These are phyloP conservation scores for Pigoraptor vietnamica DNA, from an alignment of 78 protist species.

Conservation along the genomic window DNA sequence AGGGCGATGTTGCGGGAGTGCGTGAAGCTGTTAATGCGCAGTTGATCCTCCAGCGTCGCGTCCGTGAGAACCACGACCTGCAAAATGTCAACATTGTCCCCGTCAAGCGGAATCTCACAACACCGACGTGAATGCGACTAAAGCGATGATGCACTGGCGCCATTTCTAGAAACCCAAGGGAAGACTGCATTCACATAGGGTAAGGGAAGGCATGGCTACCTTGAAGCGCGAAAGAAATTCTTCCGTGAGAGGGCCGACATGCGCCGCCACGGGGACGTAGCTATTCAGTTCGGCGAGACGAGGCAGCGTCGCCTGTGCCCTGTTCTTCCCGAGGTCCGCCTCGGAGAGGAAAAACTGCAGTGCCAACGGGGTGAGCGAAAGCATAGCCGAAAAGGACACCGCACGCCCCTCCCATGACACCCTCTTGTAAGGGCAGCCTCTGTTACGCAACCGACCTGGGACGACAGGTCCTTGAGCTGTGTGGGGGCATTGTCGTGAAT, in stretches of 20 bases:
- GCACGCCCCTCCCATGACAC: neutral
- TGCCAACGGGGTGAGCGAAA: neutral
- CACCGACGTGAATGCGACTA: too few relatives aligned
- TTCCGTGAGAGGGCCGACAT: slow-evolving; percentile 37
- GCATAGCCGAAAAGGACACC: neutral
- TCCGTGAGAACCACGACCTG: slow-evolving; percentile 52
- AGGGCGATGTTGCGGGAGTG: slow-evolving; percentile 36
- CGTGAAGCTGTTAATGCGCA: slow-evolving; percentile 53
- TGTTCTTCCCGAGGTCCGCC: slow-evolving; percentile 75
- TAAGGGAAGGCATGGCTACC: too few relatives aligned
- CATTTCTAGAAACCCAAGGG: too few relatives aligned
- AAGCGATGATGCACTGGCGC: too few relatives aligned
- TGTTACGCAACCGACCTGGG: neutral
- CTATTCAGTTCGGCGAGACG: slow-evolving; percentile 84
- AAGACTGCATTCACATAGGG: too few relatives aligned
- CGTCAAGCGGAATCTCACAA: neutral
- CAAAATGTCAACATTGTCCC: neutral
- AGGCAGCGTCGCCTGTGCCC: slow-evolving; percentile 47
- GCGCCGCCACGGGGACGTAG: slow-evolving; percentile 57
- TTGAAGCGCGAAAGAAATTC: slow-evolving; percentile 19
- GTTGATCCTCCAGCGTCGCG: slow-evolving; percentile 19
- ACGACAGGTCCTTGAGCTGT: slow-evolving; percentile 52
- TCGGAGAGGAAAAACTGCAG: slow-evolving; percentile 83
- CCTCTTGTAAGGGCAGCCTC: neutral
- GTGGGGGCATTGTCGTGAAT: slow-evolving; percentile 69